phyloP scores from a whole-genome alignment of 1,139 yeast species.

The Geotrichum carabidarum region DNA sequence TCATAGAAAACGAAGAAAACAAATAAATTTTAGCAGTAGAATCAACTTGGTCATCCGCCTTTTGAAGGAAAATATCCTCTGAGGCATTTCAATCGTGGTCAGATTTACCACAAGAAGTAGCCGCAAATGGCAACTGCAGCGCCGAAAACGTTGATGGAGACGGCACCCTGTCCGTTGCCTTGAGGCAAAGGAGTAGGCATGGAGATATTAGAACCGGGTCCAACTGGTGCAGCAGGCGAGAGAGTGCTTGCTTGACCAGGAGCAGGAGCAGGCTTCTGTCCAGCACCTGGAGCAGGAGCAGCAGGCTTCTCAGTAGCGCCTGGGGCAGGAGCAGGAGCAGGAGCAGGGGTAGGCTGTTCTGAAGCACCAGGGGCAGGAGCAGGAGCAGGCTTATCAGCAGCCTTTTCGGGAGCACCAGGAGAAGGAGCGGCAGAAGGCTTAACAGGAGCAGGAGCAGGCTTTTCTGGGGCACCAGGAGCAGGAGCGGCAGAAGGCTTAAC shows the following conservation, averaged over 20 bases:
- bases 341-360: neutral
- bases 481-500: neutral
- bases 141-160: conserved; percentile 2
- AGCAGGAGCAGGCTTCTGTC: neutral
- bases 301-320: neutral
- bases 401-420: neutral
- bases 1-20: neutral
- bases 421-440: neutral
- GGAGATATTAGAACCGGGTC: neutral
- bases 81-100: neutral
- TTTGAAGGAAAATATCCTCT: neutral
- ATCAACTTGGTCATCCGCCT: too few relatives aligned
- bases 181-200: neutral
- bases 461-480: too few relatives aligned
- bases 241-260: neutral
- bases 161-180: conserved; percentile 6
- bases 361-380: neutral
- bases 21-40: too few relatives aligned
- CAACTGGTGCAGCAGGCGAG: neutral
- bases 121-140: neutral
- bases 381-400: neutral
- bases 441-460: neutral
- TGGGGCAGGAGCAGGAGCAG: neutral
- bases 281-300: neutral
- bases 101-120: conserved; percentile 1